A percentile compares a stretch with the other conserved stretches of the same genome.
Evolutionary conservation across 2,329 filamentous ascomycete genomes (phyloP).

Genomic region (Epichloe gansuensis): DNA sequence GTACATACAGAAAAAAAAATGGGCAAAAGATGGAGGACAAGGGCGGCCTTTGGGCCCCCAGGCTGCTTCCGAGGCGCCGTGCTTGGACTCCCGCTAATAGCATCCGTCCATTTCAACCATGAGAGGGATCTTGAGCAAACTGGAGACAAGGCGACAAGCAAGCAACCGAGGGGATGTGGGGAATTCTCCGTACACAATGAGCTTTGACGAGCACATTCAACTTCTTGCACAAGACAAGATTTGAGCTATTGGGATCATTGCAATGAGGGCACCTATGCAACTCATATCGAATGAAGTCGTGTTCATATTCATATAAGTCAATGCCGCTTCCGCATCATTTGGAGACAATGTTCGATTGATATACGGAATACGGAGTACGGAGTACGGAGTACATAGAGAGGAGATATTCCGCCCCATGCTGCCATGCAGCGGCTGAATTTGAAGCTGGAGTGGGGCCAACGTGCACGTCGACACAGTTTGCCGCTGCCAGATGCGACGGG

Average conservation of each 20-base stretch:
- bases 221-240: not conserved
- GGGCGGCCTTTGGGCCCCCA: not conserved
- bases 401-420: not conserved
- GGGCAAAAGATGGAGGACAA: constrained; percentile 1
- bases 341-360: not conserved
- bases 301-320: not conserved
- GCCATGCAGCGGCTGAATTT: not conserved
- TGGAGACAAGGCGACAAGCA: not conserved
- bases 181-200: not conserved
- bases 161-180: not conserved
- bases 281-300: no score
- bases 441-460: not conserved
- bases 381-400: no score
- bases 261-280: not conserved
- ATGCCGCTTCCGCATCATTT: not conserved
- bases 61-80: constrained; percentile 14
- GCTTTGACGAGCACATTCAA: constrained; percentile 4
- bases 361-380: not conserved
- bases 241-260: not conserved
- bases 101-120: constrained; percentile 9
- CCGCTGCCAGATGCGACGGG: constrained; percentile 5
- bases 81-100: constrained; percentile 11
- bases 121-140: not conserved
- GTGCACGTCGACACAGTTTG: not conserved
- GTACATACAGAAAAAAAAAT: constrained; percentile 1